phyloP scores from a whole-genome alignment of 2,329 filamentous ascomycete species.

The Tolypocladium cylindrosporum region DNA sequence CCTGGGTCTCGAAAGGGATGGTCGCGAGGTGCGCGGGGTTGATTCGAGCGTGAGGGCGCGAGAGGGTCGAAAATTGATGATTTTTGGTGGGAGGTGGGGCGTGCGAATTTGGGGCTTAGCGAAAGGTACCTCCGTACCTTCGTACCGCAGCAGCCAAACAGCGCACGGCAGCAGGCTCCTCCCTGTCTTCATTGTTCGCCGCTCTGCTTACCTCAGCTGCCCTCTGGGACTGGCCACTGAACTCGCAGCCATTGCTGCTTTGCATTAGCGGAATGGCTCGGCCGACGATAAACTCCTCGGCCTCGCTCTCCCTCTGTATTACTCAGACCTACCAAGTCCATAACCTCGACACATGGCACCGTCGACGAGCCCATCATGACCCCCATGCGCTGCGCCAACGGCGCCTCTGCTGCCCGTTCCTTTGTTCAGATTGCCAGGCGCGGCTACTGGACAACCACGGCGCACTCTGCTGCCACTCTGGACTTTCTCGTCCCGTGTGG shows the following conservation, averaged over 20 bases:
- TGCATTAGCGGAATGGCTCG: not conserved
- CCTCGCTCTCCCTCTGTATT: constrained; percentile 2
- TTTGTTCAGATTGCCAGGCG: constrained; percentile 32
- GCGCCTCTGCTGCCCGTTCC: constrained; percentile 25
- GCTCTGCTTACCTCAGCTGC: constrained; percentile 2
- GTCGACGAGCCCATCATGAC: constrained; percentile 16
- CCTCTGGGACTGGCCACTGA: not conserved
- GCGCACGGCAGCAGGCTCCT: not conserved
- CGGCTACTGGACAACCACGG: constrained; percentile 16
- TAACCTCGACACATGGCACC: constrained; percentile 3
- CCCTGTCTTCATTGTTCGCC: not conserved
- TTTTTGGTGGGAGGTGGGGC: constrained; percentile 34
- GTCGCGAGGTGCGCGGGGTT: constrained; percentile 27
- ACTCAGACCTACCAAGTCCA: constrained; percentile 3
- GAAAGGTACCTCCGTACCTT: constrained; percentile 8
- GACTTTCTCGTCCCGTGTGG: constrained; percentile 30
- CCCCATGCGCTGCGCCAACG: constrained; percentile 26
- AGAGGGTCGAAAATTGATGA: constrained; percentile 28
- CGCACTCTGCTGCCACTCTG: constrained; percentile 17
- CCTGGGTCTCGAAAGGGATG: constrained; percentile 8
- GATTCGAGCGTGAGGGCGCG: constrained; percentile 12
- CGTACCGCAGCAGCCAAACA: not conserved
- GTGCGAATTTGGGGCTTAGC: constrained; percentile 26
- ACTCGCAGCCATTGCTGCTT: constrained; percentile 1
- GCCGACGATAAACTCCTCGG: not conserved